These are phyloP conservation scores for Scedosporium apiospermum DNA, from an alignment of 2,329 filamentous ascomycete species.

Conservation along the genomic window DNA sequence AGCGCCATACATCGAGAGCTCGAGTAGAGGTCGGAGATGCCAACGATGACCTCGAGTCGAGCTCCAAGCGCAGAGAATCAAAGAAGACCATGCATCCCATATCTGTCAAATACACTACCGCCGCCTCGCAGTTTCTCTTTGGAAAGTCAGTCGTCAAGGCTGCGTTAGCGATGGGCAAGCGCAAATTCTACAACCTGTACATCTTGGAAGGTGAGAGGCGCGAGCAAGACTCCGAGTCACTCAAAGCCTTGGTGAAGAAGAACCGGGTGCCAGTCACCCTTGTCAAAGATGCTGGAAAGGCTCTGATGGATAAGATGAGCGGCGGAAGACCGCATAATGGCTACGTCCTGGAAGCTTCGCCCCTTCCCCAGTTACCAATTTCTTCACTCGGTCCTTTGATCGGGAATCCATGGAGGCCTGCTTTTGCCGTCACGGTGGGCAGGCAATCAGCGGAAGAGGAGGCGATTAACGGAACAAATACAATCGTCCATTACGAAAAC, in stretches of 20 bases:
- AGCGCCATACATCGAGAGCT: not conserved
- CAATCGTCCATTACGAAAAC: not conserved
- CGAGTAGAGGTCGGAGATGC: not conserved
- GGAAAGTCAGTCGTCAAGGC: conserved; percentile 73
- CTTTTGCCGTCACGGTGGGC: conserved; percentile 51
- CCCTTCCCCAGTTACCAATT: conserved; percentile 64
- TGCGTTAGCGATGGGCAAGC: conserved; percentile 55
- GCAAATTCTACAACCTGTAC: conserved; percentile 79
- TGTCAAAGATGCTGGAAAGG: conserved; percentile 52
- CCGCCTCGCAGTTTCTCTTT: conserved; percentile 86
- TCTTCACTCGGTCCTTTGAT: conserved; percentile 42
- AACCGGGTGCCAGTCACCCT: conserved; percentile 45
- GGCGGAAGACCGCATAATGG: conserved; percentile 81
- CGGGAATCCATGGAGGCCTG: conserved; percentile 30
- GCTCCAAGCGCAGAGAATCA: not conserved
- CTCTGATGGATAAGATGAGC: conserved; percentile 75
- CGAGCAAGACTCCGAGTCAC: conserved; percentile 34
- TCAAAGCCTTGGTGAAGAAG: conserved; percentile 36
- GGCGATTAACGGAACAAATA: conserved; percentile 57
- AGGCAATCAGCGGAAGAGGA: conserved; percentile 67
- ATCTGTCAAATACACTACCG: conserved; percentile 56
- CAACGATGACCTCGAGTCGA: not conserved
- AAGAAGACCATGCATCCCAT: conserved; percentile 14
- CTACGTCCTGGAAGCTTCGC: conserved; percentile 76
- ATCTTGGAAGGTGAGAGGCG: conserved; percentile 54